Evolutionary conservation across 306 rosid species (phyloP).

Genomic region (Myrica gale): DNA sequence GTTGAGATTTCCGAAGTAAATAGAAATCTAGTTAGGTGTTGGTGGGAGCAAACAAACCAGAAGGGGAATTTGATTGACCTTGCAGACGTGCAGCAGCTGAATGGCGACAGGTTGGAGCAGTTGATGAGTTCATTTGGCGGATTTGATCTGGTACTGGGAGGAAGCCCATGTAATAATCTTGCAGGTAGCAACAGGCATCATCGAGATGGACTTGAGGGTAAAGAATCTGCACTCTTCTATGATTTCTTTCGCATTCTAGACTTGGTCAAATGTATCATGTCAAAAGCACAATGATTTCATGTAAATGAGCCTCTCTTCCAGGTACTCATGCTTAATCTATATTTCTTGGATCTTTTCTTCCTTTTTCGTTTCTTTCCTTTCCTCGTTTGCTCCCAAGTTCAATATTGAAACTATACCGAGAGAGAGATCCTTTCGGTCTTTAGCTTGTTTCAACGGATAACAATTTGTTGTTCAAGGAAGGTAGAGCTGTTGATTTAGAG

Average conservation of each 20-base stretch:
- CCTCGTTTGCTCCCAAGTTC: slow-evolving; percentile 1
- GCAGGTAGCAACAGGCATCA: slow-evolving; percentile 88
- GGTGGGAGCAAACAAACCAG: slow-evolving; percentile 99
- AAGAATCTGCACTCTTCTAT: slow-evolving; percentile 71
- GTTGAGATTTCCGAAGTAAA: slow-evolving; percentile 80
- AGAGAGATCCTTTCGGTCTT: neutral
- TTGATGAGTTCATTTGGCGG: slow-evolving; percentile 60
- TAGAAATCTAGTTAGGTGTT: slow-evolving; percentile 69
- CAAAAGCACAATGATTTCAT: slow-evolving; percentile 29
- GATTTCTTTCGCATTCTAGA: slow-evolving; percentile 76
- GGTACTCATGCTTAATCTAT: slow-evolving; percentile 10
- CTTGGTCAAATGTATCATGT: slow-evolving; percentile 53
- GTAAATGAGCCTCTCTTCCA: neutral
- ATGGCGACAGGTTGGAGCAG: slow-evolving; percentile 51
- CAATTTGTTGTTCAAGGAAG: neutral
- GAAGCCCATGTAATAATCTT: slow-evolving; percentile 92
- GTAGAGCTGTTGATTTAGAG: neutral
- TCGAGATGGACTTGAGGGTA: slow-evolving; percentile 84
- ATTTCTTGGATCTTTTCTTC: slow-evolving; percentile 11
- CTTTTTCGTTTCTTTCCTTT: neutral
- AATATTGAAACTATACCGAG: slow-evolving; percentile 13
- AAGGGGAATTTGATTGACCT: slow-evolving; percentile 64
- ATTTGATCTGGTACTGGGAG: slow-evolving; percentile 88
- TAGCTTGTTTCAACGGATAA: slow-evolving; percentile 5
- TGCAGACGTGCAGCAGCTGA: slow-evolving; percentile 56